Base-by-base conservation (phyloP, 306 rosid species). In the Fragaria ananassa region DNA sequence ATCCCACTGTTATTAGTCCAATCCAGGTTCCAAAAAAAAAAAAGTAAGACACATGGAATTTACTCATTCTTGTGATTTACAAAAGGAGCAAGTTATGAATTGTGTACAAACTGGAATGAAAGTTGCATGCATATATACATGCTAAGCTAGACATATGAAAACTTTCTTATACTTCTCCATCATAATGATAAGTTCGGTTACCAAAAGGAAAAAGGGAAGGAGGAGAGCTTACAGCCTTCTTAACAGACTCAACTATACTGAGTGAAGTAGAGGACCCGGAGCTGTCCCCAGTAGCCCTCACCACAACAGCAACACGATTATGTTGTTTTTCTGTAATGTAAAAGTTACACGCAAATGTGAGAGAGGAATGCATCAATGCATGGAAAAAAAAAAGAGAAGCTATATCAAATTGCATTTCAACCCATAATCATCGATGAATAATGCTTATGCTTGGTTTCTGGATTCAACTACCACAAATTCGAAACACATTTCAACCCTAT, bases 241-340 rank as follows among this genome's bases (percentile, higher is more conserved):
- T 89, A 82, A 88, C 89, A 67, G 97, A 85, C 83, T 95, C 82
- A 53, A 87, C 64, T 76, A 95, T 69, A 80, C 89, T 87, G 54
- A 90, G 81, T 53, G 95, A 86, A 68, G 83, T 85, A 41, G 98
- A 89, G 68, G 98, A 90, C 75, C 92, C 93, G 0, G 97, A 81
- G 83, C 88, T 83, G 41, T 86, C 95, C 74, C 90, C 88, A 64
- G 89, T 34, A 65, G 98, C 96, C 79, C 86, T 90, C 83, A 85
- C 93, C 81, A 81, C 71, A 62, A 85, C 82, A 72, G 84, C 39
- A 37, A 39, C 53, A 57, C 66, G 72, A 34, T 56, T 82, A 62
- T 17, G 87, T 72, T 83, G 84, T 65, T n/a, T n/a, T n/a, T 78
- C 97, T 95, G 89, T 31, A 74, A 79, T 54, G 60, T 71, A 44